Evolutionary conservation across 1,284 basidiomycete species (phyloP).

Genomic region (Leccinum subrobustum): DNA sequence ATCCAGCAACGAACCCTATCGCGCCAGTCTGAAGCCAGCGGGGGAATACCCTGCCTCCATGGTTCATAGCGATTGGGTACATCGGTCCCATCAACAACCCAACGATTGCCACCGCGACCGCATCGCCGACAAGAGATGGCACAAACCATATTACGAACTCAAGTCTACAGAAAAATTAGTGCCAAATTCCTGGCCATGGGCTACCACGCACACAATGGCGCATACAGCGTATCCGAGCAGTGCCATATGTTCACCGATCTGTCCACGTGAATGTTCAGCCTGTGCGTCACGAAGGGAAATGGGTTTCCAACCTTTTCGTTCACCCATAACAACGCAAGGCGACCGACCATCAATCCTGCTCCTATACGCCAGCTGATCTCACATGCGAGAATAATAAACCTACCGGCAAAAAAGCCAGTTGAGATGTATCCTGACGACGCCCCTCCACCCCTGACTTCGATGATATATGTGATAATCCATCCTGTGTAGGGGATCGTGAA

Average conservation of each 20-base stretch:
- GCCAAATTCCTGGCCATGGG: background rate
- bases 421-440: constrained; percentile 47
- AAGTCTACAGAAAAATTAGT: constrained; percentile 30
- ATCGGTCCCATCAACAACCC: constrained; percentile 56
- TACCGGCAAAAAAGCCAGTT: constrained; percentile 48
- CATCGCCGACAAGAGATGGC: constrained; percentile 51
- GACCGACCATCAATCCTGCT: constrained; percentile 30
- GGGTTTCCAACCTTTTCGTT: constrained; percentile 25
- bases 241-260: constrained; percentile 26
- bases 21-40: constrained; percentile 48
- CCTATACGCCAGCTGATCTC: background rate
- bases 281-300: background rate
- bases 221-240: constrained; percentile 27
- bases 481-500: constrained; percentile 23
- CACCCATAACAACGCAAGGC: constrained; percentile 26
- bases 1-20: constrained; percentile 54
- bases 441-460: constrained; percentile 46
- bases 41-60: constrained; percentile 46
- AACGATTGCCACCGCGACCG: constrained; percentile 51
- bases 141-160: constrained; percentile 60
- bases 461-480: constrained; percentile 51
- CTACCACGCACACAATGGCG: constrained; percentile 31
- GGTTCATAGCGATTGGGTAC: constrained; percentile 54
- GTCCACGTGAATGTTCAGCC: background rate
- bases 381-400: background rate